phyloP scores from a whole-genome alignment of 345 rosid species.

The Eucalyptus guilfoylei region DNA sequence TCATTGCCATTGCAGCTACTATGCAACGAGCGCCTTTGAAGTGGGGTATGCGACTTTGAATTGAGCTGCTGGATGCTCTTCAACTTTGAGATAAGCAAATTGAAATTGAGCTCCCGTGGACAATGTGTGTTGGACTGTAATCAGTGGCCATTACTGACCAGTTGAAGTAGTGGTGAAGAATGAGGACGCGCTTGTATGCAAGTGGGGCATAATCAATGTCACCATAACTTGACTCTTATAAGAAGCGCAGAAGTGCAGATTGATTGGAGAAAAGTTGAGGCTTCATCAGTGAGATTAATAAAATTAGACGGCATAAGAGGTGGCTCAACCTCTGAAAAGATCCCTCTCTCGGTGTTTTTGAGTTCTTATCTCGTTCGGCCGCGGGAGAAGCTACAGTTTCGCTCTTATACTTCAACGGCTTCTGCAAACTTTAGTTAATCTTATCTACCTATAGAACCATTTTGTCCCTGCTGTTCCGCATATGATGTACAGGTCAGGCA shows the following conservation, averaged over 20 bases:
- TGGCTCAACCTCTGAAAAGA: neutral
- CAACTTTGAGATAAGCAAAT: neutral
- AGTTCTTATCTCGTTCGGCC: neutral
- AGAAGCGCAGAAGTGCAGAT: neutral
- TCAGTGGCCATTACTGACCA: neutral
- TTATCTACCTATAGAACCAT: neutral
- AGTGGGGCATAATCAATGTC: neutral
- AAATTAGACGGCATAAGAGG: neutral
- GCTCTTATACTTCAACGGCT: neutral
- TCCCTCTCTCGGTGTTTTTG: neutral
- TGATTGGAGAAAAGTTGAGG: neutral
- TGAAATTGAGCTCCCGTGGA: neutral
- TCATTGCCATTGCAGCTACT: conserved; percentile 46
- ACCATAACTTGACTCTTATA: neutral
- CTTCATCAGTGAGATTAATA: neutral
- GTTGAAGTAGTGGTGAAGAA: neutral
- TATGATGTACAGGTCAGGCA: neutral
- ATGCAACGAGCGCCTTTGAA: conserved; percentile 38
- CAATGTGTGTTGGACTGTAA: neutral
- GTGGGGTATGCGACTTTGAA: neutral
- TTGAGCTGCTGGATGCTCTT: neutral
- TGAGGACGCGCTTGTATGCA: neutral
- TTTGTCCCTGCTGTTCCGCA: neutral
- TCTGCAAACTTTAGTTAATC: neutral
- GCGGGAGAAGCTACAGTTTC: neutral